Conservation (phyloP, 129 eudicot species). For the Escallonia herrerae region DNA sequence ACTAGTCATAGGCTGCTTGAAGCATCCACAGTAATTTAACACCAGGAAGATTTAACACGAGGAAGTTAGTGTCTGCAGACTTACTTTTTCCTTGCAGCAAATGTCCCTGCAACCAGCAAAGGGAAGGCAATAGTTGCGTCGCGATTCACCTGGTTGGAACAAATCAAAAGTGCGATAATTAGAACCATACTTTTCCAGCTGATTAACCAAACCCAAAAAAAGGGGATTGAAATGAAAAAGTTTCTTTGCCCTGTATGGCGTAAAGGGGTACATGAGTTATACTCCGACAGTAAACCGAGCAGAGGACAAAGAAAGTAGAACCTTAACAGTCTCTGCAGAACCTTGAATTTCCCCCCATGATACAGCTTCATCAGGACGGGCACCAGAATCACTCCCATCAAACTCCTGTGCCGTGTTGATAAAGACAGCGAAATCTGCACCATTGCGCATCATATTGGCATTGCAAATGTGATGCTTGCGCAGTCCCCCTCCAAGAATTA, state of each 20-base stretch:
- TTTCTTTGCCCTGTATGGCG: neutral
- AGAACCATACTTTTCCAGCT: too few species aligned
- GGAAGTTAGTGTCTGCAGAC: too few species aligned
- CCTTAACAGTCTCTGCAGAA: slow-evolving; percentile 91
- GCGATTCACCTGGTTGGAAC: slow-evolving; percentile 65
- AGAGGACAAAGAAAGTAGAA: slow-evolving; percentile 7
- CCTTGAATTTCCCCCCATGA: slow-evolving; percentile 92
- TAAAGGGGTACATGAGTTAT: neutral
- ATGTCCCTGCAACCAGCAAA: slow-evolving; percentile 76
- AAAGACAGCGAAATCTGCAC: slow-evolving; percentile 87
- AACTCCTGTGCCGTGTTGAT: slow-evolving; percentile 90
- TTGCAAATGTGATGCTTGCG: slow-evolving; percentile 93
- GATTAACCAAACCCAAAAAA: neutral
- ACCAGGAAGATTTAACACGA: too few species aligned
- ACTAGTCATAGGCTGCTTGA: too few species aligned
- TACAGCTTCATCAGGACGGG: slow-evolving; percentile 92
- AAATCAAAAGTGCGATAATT: slow-evolving; percentile 5
- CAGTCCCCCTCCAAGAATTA: slow-evolving; percentile 85
- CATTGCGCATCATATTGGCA: slow-evolving; percentile 97
- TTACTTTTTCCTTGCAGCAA: slow-evolving; percentile 50
- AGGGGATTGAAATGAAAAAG: neutral
- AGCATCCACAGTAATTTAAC: too few species aligned
- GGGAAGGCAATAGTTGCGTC: slow-evolving; percentile 98
- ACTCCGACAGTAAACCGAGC: neutral
- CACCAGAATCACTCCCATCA: too few species aligned